Base-by-base conservation (phyloP, 2,329 filamentous ascomycete species). In the Colletotrichum simmondsii region DNA sequence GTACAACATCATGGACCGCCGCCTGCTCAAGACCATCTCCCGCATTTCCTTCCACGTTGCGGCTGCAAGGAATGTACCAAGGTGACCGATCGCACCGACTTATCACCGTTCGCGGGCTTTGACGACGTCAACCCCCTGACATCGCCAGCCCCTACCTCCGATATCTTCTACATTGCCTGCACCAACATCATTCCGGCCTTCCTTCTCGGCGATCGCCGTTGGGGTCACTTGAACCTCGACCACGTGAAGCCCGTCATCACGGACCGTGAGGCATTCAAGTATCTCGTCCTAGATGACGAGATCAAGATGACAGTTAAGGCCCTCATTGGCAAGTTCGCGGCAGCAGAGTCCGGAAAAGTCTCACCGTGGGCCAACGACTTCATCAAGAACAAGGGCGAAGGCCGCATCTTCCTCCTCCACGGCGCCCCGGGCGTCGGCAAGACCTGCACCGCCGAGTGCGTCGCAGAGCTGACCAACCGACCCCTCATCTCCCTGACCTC, bases 361-460 rank as follows among this genome's bases (percentile, higher is more conserved):
- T 79, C 81, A 0, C 84, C 86, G 1, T 88, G 85, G 86, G 72
- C 84, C 75, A 86, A 87, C 77, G 74, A 75, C 54, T 74, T 75
- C 12, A 60, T 75, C 61, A 54, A 56, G 16, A 65, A 72, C 35
- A 88, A 88, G 77, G 86, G 86, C 42, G 84, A 87, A 65, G 85
- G 86, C 5, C 82, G 85, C 56, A 87, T 87, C 75, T 87, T 88
- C 78, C 80, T 89, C 16, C 83, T 89, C 1, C 87, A 89, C 73
- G 87, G 87, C 19, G 83, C 84, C 10, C 87, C 87, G 1, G 88
- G 87, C n/a, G 86, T 89, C 0, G 89, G 88, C 69, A 90, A 90
- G 80, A 90, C 88, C 0, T 87, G 87, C 77, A 90, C 88, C 2
- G 87, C 87, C 14, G 87, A 90, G 78, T 87, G 87, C 53, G 83